phyloP scores from a whole-genome alignment of 805 yeast genomes.

The Jamesozyma lodderae region DNA sequence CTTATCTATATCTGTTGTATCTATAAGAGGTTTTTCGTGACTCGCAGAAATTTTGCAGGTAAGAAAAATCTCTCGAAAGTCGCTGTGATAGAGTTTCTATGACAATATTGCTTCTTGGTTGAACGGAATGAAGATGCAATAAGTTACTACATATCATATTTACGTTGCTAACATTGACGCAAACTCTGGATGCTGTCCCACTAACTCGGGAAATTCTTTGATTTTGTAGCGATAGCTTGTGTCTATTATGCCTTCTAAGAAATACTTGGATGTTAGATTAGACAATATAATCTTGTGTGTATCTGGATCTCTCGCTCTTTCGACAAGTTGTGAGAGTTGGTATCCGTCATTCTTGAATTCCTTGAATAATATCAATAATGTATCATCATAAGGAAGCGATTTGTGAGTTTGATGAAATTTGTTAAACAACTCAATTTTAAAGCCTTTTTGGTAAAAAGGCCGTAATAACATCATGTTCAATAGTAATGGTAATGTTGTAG shows the following conservation, averaged over 20 bases:
- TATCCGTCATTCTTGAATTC: slow-evolving; percentile 2
- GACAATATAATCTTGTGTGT: background rate
- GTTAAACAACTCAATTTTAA: slow-evolving; percentile 2
- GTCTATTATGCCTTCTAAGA: slow-evolving; percentile 1
- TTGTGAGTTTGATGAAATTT: background rate
- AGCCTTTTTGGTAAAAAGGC: background rate
- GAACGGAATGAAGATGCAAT: too few species aligned
- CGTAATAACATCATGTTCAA: slow-evolving; percentile 18
- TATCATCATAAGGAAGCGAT: slow-evolving; percentile 1
- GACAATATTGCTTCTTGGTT: too few species aligned
- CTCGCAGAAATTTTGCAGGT: background rate
- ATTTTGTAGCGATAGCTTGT: background rate
- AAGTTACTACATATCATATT: background rate
- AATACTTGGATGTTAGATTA: background rate
- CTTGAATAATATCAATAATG: background rate
- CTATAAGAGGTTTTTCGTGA: background rate
- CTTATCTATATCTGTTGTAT: too few species aligned
- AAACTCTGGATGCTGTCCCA: background rate
- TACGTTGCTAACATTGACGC: background rate
- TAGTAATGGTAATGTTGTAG: slow-evolving; percentile 16
- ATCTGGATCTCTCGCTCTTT: background rate
- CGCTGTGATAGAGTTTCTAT: background rate
- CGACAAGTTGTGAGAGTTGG: slow-evolving; percentile 1
- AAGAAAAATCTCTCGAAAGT: background rate
- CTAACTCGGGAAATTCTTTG: background rate